Evolutionary conservation across 2,329 filamentous ascomycete species (phyloP).

Genomic region (Coniochaeta sp.): DNA sequence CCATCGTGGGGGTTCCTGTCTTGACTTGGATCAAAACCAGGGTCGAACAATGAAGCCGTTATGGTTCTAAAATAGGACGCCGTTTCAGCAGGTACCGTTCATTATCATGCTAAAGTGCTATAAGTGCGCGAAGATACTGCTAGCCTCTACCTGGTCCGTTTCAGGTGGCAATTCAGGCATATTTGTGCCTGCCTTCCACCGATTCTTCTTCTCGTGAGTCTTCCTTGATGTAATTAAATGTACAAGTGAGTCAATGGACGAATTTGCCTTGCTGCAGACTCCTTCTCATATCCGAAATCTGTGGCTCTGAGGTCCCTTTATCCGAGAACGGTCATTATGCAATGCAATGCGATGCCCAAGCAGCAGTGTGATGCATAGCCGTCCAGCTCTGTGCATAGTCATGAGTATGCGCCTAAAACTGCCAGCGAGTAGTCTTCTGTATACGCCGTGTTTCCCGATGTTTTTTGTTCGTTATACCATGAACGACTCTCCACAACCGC

Average conservation of each 20-base stretch:
- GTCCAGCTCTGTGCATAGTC: not conserved
- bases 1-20: not conserved
- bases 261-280: not conserved
- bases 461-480: constrained; percentile 55
- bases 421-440: not conserved
- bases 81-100: not conserved
- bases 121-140: too few relatives aligned
- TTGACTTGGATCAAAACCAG: not conserved
- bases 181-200: not conserved
- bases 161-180: not conserved
- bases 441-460: not conserved
- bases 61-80: not conserved
- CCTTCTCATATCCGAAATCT: not conserved
- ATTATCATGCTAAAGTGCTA: not conserved
- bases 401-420: not conserved
- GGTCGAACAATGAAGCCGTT: not conserved
- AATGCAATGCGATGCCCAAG: not conserved
- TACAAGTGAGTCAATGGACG: not conserved
- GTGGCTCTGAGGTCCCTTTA: not conserved
- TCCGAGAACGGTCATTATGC: not conserved
- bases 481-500: constrained; percentile 93
- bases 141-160: not conserved
- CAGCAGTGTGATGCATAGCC: not conserved
- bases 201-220: not conserved
- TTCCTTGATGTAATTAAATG: not conserved